Conservation (phyloP, 164 flowering plant species). For the Sedum album region DNA sequence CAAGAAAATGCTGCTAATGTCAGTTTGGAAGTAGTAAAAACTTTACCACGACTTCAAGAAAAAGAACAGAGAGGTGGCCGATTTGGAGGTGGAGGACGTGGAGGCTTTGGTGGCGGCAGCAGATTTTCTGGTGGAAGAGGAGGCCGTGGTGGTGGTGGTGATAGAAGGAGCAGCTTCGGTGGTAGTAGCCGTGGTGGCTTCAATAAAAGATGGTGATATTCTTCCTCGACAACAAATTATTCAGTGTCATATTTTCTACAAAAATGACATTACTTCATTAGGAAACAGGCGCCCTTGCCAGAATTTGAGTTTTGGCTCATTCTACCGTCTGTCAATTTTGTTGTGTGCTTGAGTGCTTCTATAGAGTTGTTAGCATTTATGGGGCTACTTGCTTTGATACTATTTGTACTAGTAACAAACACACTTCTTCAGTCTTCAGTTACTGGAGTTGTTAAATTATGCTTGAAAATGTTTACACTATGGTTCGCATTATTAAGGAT, state of each 20-base stretch:
- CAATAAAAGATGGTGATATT: slow-evolving; percentile 12
- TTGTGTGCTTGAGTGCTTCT: neutral
- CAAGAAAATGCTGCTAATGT: slow-evolving; percentile 68
- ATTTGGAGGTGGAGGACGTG: slow-evolving; percentile 46
- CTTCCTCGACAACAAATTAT: neutral
- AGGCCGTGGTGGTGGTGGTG: slow-evolving; percentile 21
- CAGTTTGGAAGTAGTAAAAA: slow-evolving; percentile 50
- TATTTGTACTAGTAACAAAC: neutral
- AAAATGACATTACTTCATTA: neutral
- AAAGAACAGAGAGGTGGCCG: slow-evolving; percentile 46
- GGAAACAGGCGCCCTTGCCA: neutral
- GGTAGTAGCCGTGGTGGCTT: slow-evolving; percentile 19
- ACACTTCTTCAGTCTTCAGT: no score
- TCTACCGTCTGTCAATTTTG: neutral
- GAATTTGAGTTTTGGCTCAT: neutral
- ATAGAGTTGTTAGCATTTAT: neutral
- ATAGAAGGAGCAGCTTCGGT: slow-evolving; percentile 24
- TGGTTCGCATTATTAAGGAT: no score
- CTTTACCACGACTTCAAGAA: slow-evolving; percentile 60
- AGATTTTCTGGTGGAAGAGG: slow-evolving; percentile 21
- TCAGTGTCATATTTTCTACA: neutral
- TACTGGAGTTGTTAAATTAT: no score
- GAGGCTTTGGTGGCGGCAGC: slow-evolving; percentile 19
- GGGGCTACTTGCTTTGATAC: neutral
- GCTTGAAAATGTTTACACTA: neutral